A percentile compares a stretch with the other conserved stretches of the same genome.
Evolutionary conservation across 331 rosid genomes (phyloP).

Genomic region (Erythrophleum ivorense): DNA sequence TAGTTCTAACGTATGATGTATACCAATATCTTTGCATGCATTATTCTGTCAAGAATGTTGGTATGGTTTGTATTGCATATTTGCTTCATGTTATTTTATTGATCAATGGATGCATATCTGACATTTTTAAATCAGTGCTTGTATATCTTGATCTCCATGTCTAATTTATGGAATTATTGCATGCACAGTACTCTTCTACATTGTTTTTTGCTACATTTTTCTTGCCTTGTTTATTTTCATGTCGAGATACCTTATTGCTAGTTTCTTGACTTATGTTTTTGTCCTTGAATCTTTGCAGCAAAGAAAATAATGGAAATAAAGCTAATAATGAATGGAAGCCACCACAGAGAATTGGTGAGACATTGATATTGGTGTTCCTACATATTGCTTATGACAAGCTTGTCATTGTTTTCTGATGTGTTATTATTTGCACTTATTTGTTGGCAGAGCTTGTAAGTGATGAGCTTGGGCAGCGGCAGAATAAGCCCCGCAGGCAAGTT

Average conservation of each 20-base stretch:
- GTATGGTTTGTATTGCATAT: constrained; percentile 2
- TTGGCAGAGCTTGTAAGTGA: constrained; percentile 68
- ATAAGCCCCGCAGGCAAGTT: constrained; percentile 91
- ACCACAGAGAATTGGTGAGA: constrained; percentile 66
- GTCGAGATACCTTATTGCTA: neutral
- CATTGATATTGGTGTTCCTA: constrained; percentile 6
- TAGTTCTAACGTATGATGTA: neutral
- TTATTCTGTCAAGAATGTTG: neutral
- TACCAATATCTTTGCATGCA: neutral
- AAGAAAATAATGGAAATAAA: constrained; percentile 61
- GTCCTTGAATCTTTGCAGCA: constrained; percentile 57
- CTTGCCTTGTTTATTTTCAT: neutral
- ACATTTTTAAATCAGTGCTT: neutral
- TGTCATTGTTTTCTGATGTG: neutral
- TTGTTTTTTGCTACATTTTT: constrained; percentile 11
- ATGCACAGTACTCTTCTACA: neutral
- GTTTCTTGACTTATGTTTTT: constrained; percentile 14
- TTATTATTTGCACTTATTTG: constrained; percentile 27
- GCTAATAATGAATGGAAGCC: constrained; percentile 68
- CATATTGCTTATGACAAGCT: neutral
- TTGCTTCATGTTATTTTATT: neutral
- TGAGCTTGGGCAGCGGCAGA: constrained; percentile 89
- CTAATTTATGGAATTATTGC: constrained; percentile 6
- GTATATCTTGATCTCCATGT: constrained; percentile 2
- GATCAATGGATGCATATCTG: neutral